Percentiles rank a stretch among this genome's conserved stretches.
phyloP scores from a whole-genome alignment of 2,329 filamentous ascomycete genomes.

The Trichoderma endophyticum region DNA sequence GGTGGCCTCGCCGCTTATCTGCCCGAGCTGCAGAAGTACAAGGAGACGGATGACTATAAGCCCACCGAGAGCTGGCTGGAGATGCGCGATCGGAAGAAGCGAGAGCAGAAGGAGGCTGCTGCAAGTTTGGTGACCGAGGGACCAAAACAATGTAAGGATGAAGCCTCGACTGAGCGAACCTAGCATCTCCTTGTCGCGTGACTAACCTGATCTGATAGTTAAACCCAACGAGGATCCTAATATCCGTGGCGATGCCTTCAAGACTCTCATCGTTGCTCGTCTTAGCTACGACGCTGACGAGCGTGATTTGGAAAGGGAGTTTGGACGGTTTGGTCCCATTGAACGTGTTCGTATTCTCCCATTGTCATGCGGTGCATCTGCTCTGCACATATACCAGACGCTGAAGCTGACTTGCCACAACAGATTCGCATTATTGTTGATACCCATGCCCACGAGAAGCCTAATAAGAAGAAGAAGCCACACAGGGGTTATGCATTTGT shows the following conservation, averaged over 20 bases:
- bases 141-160: conserved; percentile 56
- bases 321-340: conserved; percentile 88
- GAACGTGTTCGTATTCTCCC: conserved; percentile 64
- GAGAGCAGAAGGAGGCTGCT: conserved; percentile 70
- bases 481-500: conserved; percentile 94
- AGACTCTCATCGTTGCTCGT: conserved; percentile 87
- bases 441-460: conserved; percentile 64
- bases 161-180: background rate
- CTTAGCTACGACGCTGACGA: conserved; percentile 87
- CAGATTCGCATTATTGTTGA: conserved; percentile 87
- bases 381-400: background rate
- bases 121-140: conserved; percentile 63
- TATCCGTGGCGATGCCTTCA: conserved; percentile 89
- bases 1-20: conserved; percentile 73
- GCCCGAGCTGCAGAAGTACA: conserved; percentile 70
- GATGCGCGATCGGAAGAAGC: conserved; percentile 75
- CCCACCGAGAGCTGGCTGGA: conserved; percentile 94
- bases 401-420: background rate
- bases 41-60: conserved; percentile 70
- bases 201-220: conserved; percentile 47
- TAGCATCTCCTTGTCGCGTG: conserved; percentile 5
- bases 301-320: conserved; percentile 88
- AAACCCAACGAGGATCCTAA: conserved; percentile 83
- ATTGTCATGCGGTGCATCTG: background rate
- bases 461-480: conserved; percentile 74